Conservation (phyloP, 2,329 filamentous ascomycete genomes). For the Metarhizium sp. region DNA sequence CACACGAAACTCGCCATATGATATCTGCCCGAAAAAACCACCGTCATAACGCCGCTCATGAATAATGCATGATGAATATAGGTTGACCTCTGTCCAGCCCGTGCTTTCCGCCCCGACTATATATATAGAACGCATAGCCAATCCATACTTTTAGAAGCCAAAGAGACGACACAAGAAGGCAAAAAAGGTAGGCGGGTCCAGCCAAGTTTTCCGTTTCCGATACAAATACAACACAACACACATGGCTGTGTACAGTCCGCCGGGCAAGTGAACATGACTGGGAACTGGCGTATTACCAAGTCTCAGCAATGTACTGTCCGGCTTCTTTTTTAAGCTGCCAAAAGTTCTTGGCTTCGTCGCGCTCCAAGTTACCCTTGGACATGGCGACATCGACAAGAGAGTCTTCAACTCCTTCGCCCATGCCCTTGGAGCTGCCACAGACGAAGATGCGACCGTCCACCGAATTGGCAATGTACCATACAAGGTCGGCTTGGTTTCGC, state of each 20-base stretch:
- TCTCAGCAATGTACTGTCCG: conserved; percentile 90
- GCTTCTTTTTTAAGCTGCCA: conserved; percentile 88
- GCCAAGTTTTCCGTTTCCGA: neutral
- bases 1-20: neutral
- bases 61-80: neutral
- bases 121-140: neutral
- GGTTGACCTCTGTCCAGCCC: neutral
- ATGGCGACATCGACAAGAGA: conserved; percentile 86
- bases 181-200: neutral
- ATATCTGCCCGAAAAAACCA: neutral
- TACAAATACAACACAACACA: neutral
- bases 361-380: conserved; percentile 79
- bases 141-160: neutral
- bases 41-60: neutral
- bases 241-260: neutral
- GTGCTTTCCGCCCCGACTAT: neutral
- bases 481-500: conserved; percentile 80
- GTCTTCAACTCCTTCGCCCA: conserved; percentile 92
- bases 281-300: conserved; percentile 37
- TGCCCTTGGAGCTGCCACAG: conserved; percentile 88
- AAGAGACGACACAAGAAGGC: neutral
- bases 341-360: conserved; percentile 74
- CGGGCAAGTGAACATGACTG: neutral
- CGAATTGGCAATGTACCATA: conserved; percentile 95
- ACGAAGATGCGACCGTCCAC: conserved; percentile 96